Base-by-base conservation (phyloP, 345 rosid species). In the Barbarea vulgaris region DNA sequence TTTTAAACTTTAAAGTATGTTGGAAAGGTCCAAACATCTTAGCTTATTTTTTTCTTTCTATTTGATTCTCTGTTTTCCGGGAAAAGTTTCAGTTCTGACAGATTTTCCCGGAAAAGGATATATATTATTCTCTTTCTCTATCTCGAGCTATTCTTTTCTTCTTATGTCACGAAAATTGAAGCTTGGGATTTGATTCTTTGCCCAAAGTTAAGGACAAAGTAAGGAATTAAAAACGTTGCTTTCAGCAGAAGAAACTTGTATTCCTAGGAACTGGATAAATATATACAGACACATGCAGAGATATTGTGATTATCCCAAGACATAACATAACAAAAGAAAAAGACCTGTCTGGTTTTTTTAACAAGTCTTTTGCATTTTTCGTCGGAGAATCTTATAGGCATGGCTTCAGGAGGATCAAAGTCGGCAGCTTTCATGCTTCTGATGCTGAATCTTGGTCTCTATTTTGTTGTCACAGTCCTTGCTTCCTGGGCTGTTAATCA, bases 401-500 rank as follows among this genome's bases (percentile, higher is more conserved):
- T 91, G 98, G 88, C 87, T 75, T 84, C 92, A 41, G 86, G 82
- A 55, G 84, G 80, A 69, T 66, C 92, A 36, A 94, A 85, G 77
- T 83, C 96, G 8, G 82, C 84, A 39, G 93, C 96, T 24, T 80
- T 78, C 46, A 22, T 85, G 81, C 91, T 91, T 73, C 83, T 86
- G 54, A 5, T 87, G 68, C 78, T 91, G 80, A 94, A 91, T 70
- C 85, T 90, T 8, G 83, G 80, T 19, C 84, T 94, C 3, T 94
- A 87, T 52, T 88, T 91, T 69, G 80, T 88, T 53, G 71, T 91
- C 67, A 83, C 85, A 9, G 67, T 85, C 14, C 74, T 85, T 15
- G 93, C 96, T 37, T 80, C 90, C 0, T 91, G 97, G 98, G 91
- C 91, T 9, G 78, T 85, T 11, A 94, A 91, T 79, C 95, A 88